A percentile compares a stretch with the other conserved stretches of the same genome.
These are phyloP conservation scores for Botrytis squamosa DNA, from an alignment of 2,329 filamentous ascomycete genomes.

Conservation along the genomic window DNA sequence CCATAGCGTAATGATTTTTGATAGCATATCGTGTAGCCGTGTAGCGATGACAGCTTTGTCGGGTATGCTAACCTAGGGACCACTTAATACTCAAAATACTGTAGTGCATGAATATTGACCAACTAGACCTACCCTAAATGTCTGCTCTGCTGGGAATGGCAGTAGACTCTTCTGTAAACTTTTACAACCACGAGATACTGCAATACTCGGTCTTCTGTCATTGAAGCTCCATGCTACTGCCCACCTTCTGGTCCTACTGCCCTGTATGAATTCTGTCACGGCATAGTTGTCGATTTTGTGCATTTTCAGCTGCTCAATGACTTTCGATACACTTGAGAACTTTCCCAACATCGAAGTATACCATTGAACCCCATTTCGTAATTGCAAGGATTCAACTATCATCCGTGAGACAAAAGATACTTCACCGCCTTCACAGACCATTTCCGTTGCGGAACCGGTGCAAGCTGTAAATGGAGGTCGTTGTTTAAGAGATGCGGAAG, in stretches of 20 bases:
- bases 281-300: constrained; percentile 73
- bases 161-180: constrained; percentile 50
- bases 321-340: constrained; percentile 61
- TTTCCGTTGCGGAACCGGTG: constrained; percentile 78
- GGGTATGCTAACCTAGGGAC: not conserved
- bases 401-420: constrained; percentile 70
- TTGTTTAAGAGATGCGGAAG: constrained; percentile 64
- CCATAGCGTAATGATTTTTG: constrained; percentile 35
- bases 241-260: constrained; percentile 78
- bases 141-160: constrained; percentile 52
- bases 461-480: constrained; percentile 68
- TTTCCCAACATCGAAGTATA: constrained; percentile 92
- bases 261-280: constrained; percentile 76
- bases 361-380: constrained; percentile 70
- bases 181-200: constrained; percentile 41
- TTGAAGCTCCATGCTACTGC: constrained; percentile 84
- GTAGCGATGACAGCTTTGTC: constrained; percentile 18
- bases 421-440: constrained; percentile 81
- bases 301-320: constrained; percentile 60
- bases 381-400: constrained; percentile 63
- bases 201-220: constrained; percentile 58
- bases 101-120: not conserved
- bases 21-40: constrained; percentile 36
- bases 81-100: not conserved
- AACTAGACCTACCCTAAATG: constrained; percentile 37